Conservation (phyloP, 345 rosid genomes). For the Lumnitzera racemosa region DNA sequence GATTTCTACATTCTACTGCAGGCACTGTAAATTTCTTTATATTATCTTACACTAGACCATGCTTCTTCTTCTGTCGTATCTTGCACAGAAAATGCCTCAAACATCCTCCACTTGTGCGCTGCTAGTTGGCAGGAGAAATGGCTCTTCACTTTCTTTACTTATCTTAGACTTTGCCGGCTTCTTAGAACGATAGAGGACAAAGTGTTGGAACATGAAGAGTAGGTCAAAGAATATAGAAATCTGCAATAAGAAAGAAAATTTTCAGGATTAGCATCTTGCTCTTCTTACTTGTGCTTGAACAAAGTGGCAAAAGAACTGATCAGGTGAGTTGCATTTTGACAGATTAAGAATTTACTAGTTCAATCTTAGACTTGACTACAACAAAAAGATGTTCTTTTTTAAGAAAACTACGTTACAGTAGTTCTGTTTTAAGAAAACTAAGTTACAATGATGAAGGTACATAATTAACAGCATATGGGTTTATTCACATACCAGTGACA, state of each 20-base stretch:
- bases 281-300: too few species aligned
- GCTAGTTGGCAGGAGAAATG: too few species aligned
- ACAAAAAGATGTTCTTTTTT: too few species aligned
- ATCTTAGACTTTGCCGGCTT: conserved; percentile 20
- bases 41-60: too few species aligned
- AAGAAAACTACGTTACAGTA: neutral
- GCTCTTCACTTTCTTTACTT: conserved; percentile 33
- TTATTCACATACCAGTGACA: conserved; percentile 54
- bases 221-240: conserved; percentile 68
- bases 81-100: conserved; percentile 8
- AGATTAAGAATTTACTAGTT: too few species aligned
- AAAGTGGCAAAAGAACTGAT: too few species aligned
- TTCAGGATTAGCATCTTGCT: neutral
- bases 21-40: too few species aligned
- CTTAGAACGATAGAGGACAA: conserved; percentile 54
- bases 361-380: too few species aligned
- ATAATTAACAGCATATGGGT: neutral
- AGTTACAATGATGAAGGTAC: neutral
- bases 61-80: too few species aligned
- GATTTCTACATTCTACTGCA: too few species aligned
- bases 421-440: too few species aligned
- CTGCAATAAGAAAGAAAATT: conserved; percentile 28
- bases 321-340: too few species aligned
- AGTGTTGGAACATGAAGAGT: conserved; percentile 85
- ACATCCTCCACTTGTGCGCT: conserved; percentile 27